Conservation (phyloP, 768 basidiomycete genomes). For the Pleurotus djamor region DNA sequence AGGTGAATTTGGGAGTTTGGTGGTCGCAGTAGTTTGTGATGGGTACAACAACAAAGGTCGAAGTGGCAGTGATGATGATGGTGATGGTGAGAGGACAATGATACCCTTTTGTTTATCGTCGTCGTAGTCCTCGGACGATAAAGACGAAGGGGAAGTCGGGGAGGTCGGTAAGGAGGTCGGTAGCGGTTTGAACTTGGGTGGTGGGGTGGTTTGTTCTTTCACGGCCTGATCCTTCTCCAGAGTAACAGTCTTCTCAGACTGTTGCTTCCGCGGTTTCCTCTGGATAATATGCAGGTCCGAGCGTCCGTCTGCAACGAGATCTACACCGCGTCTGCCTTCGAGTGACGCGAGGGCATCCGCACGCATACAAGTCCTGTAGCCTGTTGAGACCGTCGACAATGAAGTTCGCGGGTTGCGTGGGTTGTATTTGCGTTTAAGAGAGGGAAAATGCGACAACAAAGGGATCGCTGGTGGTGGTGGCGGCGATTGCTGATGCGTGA, state of each 20-base stretch:
- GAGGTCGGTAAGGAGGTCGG: constrained; percentile 11
- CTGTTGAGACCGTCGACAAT: constrained; percentile 40
- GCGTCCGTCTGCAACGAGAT: no score
- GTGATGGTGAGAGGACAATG: constrained; percentile 6
- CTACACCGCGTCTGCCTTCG: constrained; percentile 40
- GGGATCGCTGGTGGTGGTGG: neutral
- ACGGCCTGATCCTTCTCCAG: constrained; percentile 26
- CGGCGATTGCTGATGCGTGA: neutral
- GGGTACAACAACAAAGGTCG: constrained; percentile 1
- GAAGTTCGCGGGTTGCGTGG: constrained; percentile 6
- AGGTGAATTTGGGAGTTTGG: neutral
- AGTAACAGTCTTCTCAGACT: no score
- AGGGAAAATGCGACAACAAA: neutral
- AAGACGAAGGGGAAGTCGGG: neutral
- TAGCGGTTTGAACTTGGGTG: neutral
- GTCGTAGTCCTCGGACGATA: neutral
- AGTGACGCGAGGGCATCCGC: constrained; percentile 63
- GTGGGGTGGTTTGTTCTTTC: constrained; percentile 13
- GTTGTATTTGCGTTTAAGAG: neutral
- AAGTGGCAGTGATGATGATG: neutral
- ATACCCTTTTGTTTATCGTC: constrained; percentile 18
- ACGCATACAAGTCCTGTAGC: constrained; percentile 44
- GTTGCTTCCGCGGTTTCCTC: no score
- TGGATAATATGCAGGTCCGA: no score
- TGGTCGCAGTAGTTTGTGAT: neutral